Conservation (phyloP, 495 filamentous ascomycete species). For the Lasiosphaeria miniovina region DNA sequence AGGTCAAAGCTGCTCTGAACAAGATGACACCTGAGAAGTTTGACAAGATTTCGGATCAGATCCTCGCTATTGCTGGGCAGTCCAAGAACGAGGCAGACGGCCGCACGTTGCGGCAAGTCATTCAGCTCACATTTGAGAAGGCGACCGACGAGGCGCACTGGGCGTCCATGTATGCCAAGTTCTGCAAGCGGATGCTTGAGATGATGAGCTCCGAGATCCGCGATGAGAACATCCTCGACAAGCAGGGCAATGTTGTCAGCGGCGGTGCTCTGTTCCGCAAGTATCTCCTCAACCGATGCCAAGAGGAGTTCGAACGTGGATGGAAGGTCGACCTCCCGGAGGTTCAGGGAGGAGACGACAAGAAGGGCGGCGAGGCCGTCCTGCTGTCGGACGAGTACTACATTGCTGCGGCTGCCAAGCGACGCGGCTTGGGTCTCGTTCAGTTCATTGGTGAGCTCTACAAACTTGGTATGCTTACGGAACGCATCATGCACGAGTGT, state of each 20-base stretch:
- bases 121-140: slow-evolving; percentile 98
- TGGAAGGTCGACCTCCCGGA: slow-evolving; percentile 90
- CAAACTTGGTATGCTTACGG: slow-evolving; percentile 97
- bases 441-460: slow-evolving; percentile 99
- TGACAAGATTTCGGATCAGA: slow-evolving; percentile 90
- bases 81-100: slow-evolving; percentile 95
- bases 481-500: slow-evolving; percentile 99
- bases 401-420: slow-evolving; percentile 89
- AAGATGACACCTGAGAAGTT: slow-evolving; percentile 99
- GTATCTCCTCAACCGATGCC: slow-evolving; percentile 96
- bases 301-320: slow-evolving; percentile 97
- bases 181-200: slow-evolving; percentile 95
- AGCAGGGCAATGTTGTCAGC: slow-evolving; percentile 77
- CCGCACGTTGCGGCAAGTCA: slow-evolving; percentile 92
- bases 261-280: slow-evolving; percentile 96
- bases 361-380: slow-evolving; percentile 66
- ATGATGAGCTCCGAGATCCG: slow-evolving; percentile 94
- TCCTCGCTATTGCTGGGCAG: slow-evolving; percentile 86
- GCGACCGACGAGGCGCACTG: slow-evolving; percentile 98
- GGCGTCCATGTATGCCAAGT: slow-evolving; percentile 98
- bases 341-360: slow-evolving; percentile 68
- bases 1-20: slow-evolving; percentile 97
- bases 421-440: slow-evolving; percentile 93
- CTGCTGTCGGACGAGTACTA: slow-evolving; percentile 98
- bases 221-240: slow-evolving; percentile 89